Evolutionary conservation across 2,329 filamentous ascomycete genomes (phyloP).

Genomic region (Colletotrichum sp.): DNA sequence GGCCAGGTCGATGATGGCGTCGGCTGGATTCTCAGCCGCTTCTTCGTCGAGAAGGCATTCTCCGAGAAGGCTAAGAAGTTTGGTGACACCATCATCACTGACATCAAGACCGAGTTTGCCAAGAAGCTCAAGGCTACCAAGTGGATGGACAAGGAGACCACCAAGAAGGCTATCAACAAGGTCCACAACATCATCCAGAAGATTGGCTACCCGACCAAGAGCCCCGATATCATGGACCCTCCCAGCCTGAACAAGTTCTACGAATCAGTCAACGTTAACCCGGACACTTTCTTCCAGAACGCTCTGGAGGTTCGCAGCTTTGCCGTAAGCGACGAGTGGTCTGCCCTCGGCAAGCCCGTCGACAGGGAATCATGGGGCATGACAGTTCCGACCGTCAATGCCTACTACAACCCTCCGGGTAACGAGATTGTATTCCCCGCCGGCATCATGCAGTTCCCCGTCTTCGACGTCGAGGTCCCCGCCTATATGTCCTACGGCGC

Average conservation of each 20-base stretch:
- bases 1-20: slow-evolving; percentile 60
- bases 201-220: slow-evolving; percentile 70
- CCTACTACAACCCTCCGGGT: slow-evolving; percentile 68
- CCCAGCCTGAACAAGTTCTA: slow-evolving; percentile 63
- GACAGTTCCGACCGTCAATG: slow-evolving; percentile 67
- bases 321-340: slow-evolving; percentile 56
- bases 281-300: slow-evolving; percentile 63
- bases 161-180: slow-evolving; percentile 65
- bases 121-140: slow-evolving; percentile 60
- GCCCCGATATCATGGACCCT: slow-evolving; percentile 66
- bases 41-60: slow-evolving; percentile 74
- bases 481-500: slow-evolving; percentile 72
- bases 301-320: slow-evolving; percentile 55
- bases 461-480: slow-evolving; percentile 68
- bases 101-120: slow-evolving; percentile 72
- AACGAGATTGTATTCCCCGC: slow-evolving; percentile 75
- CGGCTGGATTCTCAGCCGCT: slow-evolving; percentile 73
- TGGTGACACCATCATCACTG: slow-evolving; percentile 72
- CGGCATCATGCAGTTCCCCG: slow-evolving; percentile 72
- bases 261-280: slow-evolving; percentile 52
- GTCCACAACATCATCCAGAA: slow-evolving; percentile 72
- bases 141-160: slow-evolving; percentile 71
- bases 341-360: slow-evolving; percentile 62
- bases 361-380: slow-evolving; percentile 66
- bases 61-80: slow-evolving; percentile 69